A percentile compares a stretch with the other conserved stretches of the same genome.
Conservation (phyloP, 495 filamentous ascomycete genomes). For the Xylaria grammica region DNA sequence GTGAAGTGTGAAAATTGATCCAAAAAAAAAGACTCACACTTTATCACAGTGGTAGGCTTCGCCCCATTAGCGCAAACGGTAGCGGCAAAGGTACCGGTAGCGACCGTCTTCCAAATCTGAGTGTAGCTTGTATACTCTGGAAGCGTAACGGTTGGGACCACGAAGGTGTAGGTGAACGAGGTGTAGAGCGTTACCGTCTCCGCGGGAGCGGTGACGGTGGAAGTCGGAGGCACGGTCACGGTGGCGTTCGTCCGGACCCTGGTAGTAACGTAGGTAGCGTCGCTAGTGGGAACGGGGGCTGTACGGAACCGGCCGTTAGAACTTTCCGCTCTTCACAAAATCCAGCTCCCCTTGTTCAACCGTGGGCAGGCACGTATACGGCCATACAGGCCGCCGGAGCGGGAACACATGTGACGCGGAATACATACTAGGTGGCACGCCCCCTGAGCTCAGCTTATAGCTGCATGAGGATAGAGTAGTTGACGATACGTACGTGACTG, state of each 20-base stretch:
- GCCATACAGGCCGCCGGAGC: too few relatives aligned
- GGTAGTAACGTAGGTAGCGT: neutral
- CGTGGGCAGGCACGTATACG: too few relatives aligned
- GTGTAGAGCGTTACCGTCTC: neutral
- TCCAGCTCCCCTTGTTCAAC: neutral
- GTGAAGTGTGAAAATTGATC: neutral
- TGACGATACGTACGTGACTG: neutral
- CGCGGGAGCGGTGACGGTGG: neutral
- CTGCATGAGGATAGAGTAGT: neutral
- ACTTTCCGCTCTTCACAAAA: neutral
- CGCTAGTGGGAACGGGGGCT: slow-evolving; percentile 9
- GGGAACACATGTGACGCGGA: too few relatives aligned
- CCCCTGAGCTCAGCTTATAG: neutral
- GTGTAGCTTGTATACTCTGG: neutral
- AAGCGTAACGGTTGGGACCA: slow-evolving; percentile 2
- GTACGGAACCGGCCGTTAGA: neutral
- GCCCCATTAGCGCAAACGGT: slow-evolving; percentile 10
- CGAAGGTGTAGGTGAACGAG: neutral
- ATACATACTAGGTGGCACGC: slow-evolving; percentile 10
- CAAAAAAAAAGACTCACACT: slow-evolving; percentile 2
- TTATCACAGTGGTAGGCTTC: slow-evolving; percentile 1
- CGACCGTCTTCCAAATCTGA: slow-evolving; percentile 4
- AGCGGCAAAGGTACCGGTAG: slow-evolving; percentile 5
- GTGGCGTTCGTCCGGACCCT: neutral
- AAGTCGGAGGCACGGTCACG: neutral